Evolutionary conservation across 2,329 filamentous ascomycete species (phyloP).

Genomic region (Rhexocercosporidium sp.): DNA sequence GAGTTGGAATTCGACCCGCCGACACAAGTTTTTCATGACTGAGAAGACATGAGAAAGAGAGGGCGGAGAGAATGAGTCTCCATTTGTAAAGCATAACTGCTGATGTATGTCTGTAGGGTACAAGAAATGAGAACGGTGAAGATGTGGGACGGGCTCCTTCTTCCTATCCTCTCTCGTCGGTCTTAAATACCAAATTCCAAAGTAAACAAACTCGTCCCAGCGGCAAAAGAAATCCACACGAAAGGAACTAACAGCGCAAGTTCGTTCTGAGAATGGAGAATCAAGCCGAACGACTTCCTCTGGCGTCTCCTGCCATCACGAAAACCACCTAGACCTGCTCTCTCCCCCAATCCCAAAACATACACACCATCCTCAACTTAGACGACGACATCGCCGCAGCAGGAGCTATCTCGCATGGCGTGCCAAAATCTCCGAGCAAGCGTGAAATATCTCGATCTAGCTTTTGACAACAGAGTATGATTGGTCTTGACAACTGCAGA

Average conservation of each 20-base stretch:
- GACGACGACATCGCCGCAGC: background rate
- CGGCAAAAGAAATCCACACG: background rate
- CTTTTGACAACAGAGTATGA: background rate
- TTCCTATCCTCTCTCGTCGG: background rate
- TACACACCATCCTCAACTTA: background rate
- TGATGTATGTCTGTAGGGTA: background rate
- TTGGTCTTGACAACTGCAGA: background rate
- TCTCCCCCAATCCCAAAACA: slow-evolving; percentile 1
- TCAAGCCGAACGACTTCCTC: background rate
- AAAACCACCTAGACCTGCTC: background rate
- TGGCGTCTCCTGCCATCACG: background rate
- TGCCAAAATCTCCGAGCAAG: background rate
- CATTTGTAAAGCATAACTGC: slow-evolving; percentile 15
- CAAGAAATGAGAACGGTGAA: background rate
- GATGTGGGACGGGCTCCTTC: background rate
- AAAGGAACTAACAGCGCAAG: background rate
- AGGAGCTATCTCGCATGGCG: background rate
- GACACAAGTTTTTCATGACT: background rate
- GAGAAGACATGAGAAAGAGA: slow-evolving; percentile 14
- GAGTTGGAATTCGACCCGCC: slow-evolving; percentile 13
- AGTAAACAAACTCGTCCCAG: slow-evolving; percentile 5
- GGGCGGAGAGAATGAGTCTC: slow-evolving; percentile 11
- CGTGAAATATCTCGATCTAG: background rate
- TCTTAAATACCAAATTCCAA: slow-evolving; percentile 1
- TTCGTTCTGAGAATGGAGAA: background rate